Evolutionary conservation across 2,329 filamentous ascomycete species (phyloP).

Genomic region (Diaporthe caulivora): DNA sequence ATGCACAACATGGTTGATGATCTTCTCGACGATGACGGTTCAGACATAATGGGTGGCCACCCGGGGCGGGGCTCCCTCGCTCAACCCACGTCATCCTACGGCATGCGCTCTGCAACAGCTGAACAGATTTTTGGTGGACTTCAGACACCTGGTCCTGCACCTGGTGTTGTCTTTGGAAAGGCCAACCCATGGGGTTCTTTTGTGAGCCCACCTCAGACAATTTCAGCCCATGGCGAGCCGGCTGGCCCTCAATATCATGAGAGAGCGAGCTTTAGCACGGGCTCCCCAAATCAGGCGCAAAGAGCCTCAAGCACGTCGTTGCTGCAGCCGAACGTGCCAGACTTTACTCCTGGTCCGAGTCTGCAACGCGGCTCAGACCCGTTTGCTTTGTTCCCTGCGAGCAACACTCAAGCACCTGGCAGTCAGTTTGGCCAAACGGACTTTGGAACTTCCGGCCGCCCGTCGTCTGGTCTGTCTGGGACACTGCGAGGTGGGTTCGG

Average conservation of each 20-base stretch:
- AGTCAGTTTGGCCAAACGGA: slow-evolving; percentile 20
- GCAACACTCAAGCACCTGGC: neutral
- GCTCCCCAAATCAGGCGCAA: slow-evolving; percentile 13
- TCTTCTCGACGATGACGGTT: slow-evolving; percentile 51
- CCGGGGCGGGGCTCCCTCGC: slow-evolving; percentile 49
- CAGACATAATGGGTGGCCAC: slow-evolving; percentile 46
- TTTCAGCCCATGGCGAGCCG: neutral
- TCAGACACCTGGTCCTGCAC: slow-evolving; percentile 38
- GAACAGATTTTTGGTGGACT: slow-evolving; percentile 62
- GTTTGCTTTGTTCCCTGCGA: slow-evolving; percentile 4
- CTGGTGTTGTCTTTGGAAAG: slow-evolving; percentile 6
- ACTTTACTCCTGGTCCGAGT: slow-evolving; percentile 28
- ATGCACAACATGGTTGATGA: slow-evolving; percentile 57
- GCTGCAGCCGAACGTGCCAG: slow-evolving; percentile 32
- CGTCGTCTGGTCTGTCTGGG: slow-evolving; percentile 34
- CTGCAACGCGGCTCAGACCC: slow-evolving; percentile 29
- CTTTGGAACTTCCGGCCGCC: slow-evolving; percentile 16
- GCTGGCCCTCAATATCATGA: slow-evolving; percentile 16
- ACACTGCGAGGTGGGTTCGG: slow-evolving; percentile 19
- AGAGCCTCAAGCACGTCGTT: slow-evolving; percentile 30
- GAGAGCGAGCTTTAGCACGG: neutral
- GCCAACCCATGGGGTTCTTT: slow-evolving; percentile 25
- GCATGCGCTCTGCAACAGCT: slow-evolving; percentile 65
- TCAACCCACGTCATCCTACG: slow-evolving; percentile 61
- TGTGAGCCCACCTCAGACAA: slow-evolving; percentile 17